Evolutionary conservation across 352 stramenopile species (phyloP), one percentile per base, ranked within the genome.

Genomic region (Phytophthora hibernalis): DNA sequence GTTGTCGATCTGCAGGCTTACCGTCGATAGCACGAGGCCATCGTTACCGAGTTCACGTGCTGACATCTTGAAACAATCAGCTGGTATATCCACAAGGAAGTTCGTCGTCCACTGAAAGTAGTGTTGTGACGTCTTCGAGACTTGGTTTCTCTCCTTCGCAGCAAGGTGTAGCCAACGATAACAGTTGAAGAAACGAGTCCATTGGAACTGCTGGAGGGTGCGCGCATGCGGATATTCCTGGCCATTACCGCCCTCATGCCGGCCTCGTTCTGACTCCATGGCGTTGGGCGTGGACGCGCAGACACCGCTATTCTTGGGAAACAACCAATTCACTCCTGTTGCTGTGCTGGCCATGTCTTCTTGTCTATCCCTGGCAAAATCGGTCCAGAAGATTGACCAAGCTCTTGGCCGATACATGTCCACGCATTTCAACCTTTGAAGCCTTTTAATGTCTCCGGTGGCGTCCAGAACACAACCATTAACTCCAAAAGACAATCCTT

Each of bases 1-100:
- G 44, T 56, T 75, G 51, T 77, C 83, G 50, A 91, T 87, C 47
- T 89, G 74, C 26, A 91, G 63, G 20, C 75, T 82, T 33, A 91
- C 71, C 20, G 56, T 77, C 21, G 78, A 70, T 53, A 89, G 75
- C 15, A 74, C 72, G 35, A 82, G 66, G 6, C 60, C 48, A 8
- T 68, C 54, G n/a, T 54, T 51, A 13, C 45, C 33, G 22, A 56
- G 22, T 12, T 68, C 61, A 55, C 37, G 50, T 11, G 61, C 58
- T 21, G 67, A 53, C 67, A 74, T 74, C 16, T 48, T 42, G 20
- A 35, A 18, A 10, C 10, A 26, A 18, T 44, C 30, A 21, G 53
- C 26, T n/a, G n/a, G n/a, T n/a, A n/a, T n/a, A n/a, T n/a, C n/a
- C n/a, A n/a, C 26, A 7, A 31, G 26, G 4, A 5, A 52, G 10